Evolutionary conservation across 1,139 yeast species (phyloP), one percentile per base, ranked within the genome.

Genomic region (Geotrichum europaeum): DNA sequence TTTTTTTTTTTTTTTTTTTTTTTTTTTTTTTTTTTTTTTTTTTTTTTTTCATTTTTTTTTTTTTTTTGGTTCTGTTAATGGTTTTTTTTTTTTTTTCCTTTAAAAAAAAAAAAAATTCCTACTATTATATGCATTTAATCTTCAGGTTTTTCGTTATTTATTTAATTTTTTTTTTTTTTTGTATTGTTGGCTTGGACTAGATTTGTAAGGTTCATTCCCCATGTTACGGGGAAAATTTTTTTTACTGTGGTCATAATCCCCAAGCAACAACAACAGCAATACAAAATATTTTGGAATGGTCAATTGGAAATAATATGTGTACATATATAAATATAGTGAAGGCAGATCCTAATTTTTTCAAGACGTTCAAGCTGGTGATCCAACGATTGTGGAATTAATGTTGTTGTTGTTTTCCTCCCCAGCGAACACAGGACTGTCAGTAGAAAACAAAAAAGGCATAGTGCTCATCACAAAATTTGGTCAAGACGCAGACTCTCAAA

Each of bases 361-460:
- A 36, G 18, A 15, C 18, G 43, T 36, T 36, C 43, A 36, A 36
- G 43, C 43, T 36, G 43, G 43, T 4, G 18, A 36, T 36, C n/a
- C 43, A 36, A 36, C 5, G 43, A 7, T 9, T 2, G 6, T 28
- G 10, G 32, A 28, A 28, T 28, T 7, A 9, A 28, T 28, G 6
- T 7, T 28, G 3, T 28, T 28, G 3, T 9, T 28, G 3, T 24
- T 5, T 24, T 24, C 4, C 25, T 24, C 25, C 25, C 43, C 18
- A 36, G 43, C 43, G 43, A 36, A 36, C 43, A 56, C 7, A 49
- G 36, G 18, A 56, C 49, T 50, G 58, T 53, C n/a, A 24, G 25
- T 13, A 47, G 25, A 18, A 4, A 18, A 2, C 9, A 47, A 47
- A n/a, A 20, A 18, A 47, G 25, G 15, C n/a, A 9, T 7, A 22